phyloP scores from a whole-genome alignment of 306 rosid genomes.

The Rosa multiflora region DNA sequence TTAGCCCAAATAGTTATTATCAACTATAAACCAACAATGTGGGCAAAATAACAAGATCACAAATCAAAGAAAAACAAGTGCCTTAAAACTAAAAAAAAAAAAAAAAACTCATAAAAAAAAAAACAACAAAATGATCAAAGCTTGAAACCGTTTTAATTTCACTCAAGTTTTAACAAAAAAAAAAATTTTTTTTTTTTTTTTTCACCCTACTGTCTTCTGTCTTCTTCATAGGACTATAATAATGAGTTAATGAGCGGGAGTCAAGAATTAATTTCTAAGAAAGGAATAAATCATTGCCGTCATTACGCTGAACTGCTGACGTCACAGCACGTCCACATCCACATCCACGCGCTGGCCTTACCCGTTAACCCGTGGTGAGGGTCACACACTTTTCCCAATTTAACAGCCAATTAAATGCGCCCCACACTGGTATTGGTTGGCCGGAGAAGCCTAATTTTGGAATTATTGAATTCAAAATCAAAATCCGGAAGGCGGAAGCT shows the following conservation, averaged over 20 bases:
- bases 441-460: background rate
- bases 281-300: background rate
- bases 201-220: too few relatives aligned
- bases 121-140: too few relatives aligned
- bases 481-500: constrained; percentile 1
- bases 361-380: too few relatives aligned
- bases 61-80: too few relatives aligned
- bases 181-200: too few relatives aligned
- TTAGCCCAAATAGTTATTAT: too few relatives aligned
- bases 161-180: too few relatives aligned
- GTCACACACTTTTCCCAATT: background rate
- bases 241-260: background rate
- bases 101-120: too few relatives aligned
- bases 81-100: too few relatives aligned
- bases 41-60: too few relatives aligned
- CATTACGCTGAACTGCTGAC: background rate
- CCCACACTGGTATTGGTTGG: background rate
- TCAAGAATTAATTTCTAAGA: background rate
- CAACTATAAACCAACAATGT: too few relatives aligned
- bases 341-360: background rate
- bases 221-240: background rate
- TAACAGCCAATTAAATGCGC: background rate
- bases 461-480: background rate
- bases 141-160: too few relatives aligned
- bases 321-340: background rate